Conservation (phyloP, 257 asterid species). For the Haberlea rhodopensis region DNA sequence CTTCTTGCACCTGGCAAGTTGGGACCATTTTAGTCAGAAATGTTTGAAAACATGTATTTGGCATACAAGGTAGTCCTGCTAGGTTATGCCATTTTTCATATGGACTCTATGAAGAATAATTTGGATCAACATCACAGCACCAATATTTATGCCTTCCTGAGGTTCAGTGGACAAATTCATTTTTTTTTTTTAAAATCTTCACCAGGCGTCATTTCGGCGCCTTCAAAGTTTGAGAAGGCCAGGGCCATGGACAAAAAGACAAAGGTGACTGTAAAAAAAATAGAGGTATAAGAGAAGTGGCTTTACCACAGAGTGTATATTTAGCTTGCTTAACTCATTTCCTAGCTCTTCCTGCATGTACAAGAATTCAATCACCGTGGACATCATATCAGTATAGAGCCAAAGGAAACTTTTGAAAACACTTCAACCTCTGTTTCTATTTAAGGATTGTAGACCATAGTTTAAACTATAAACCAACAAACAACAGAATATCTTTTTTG, state of each 20-base stretch:
- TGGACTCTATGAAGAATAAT: background rate
- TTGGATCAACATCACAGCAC: background rate
- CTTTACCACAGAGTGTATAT: constrained; percentile 73
- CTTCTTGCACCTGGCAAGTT: too few species aligned
- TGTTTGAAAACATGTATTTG: background rate
- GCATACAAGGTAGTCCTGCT: background rate
- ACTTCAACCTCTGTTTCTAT: background rate
- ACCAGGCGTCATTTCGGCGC: background rate
- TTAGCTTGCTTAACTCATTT: constrained; percentile 56
- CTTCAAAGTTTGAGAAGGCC: background rate
- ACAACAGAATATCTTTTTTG: background rate
- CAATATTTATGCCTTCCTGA: background rate
- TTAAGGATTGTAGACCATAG: too few species aligned
- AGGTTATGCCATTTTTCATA: background rate
- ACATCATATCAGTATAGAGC: constrained; percentile 5
- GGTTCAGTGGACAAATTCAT: too few species aligned
- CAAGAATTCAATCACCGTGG: constrained; percentile 20
- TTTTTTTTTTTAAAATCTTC: background rate
- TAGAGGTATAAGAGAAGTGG: constrained; percentile 14
- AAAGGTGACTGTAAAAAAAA: background rate
- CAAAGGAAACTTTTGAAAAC: constrained; percentile 1
- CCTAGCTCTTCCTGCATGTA: constrained; percentile 73
- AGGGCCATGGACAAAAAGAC: background rate
- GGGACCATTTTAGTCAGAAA: background rate
- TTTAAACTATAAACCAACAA: background rate